Base-by-base conservation (phyloP, 495 filamentous ascomycete genomes). In the Cercophora scortea region DNA sequence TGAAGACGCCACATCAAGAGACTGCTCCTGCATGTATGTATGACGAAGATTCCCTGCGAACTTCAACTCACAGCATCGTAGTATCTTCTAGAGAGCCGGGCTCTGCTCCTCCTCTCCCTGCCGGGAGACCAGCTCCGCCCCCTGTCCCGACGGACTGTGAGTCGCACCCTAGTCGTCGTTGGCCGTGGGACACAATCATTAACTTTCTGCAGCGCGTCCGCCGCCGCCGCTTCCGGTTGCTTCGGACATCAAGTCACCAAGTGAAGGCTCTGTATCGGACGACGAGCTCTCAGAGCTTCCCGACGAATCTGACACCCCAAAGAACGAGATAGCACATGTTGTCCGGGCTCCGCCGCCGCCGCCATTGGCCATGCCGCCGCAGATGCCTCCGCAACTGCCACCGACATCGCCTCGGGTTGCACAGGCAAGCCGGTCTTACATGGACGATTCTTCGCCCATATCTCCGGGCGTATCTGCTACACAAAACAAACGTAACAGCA, bases 251-350 rank as follows among this genome's bases (percentile, higher is more conserved):
- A 70, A 74, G 46, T 88, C 88, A 41, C 84, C 79, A 33, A 90
- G 84, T 55, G 77, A 82, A 52, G 92, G 91, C 25, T 94, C 91
- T 7, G 89, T 85, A 61, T 96, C 92, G 9, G 94, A 95, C 68
- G 94, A 97, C 68, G 93, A 98, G 62, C 72, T 95, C 68, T 93
- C 89, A n/a, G 69, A 81, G 46, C 77, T 79, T 55, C 61, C 60
- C 43, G 61, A 62, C 18, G 58, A 64, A 33, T 49, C 56, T 57
- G 64, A 73, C 34, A 70, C 71, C 38, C 70, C 71, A 32, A 65
- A 62, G 48, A 59, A 59, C 38, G 75, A 78, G 56, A 50, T 54
- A 15, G 50, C 58, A 33, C 75, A 63, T 33, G 58, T 56, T 15
- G 58, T 50, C 44, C 63, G 68, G 51, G 71, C 65, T 32, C 73